Base-by-base conservation (phyloP, 148 eudicot species). In the Oxyria digyna region DNA sequence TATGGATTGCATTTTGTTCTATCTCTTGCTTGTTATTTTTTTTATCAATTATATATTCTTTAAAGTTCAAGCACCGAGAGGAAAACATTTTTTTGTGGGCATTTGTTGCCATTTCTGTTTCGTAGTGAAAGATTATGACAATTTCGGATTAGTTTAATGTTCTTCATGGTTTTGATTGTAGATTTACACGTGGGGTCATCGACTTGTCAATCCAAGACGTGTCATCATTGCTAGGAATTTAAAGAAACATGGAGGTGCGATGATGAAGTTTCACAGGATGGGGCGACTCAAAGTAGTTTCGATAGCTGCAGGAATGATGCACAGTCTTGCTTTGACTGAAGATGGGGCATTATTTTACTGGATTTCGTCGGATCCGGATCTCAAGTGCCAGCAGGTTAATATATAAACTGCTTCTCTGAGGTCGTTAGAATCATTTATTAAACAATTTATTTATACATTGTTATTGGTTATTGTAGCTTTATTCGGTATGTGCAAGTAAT, bases 101-200 rank as follows among this genome's bases (percentile, higher is more conserved):
- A 14, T 15, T 49, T 17, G 6, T 18, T 8, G 23, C 20, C 24
- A 18, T 20, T 18, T 49, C 8, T 20, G 24, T 49, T 49, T 49
- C 55, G 18, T 26, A 49, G 5, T 20, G 26, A 49, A 13, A 46
- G 52, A 46, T 46, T 46, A 4, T 21, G 20, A 59, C 37, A 27
- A 29, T 59, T 59, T 29, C 35, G 31, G 35, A 18, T 13, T 14
- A 31, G 20, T 59, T 18, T 29, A 59, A 59, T 59, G 29, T 29
- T 27, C 37, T 59, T 59, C 37, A 6, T 37, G 43, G 69, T 18
- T 66, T 20, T 66, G 24, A 8, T 76, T 73, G 75, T 81, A 94
- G 99, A 96, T 95, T 15, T 91, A 88, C 68, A 95, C 99, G 33
- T 95, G 99, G 99, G 99, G 99, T 69, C 99, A 95, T 78, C 91